Percentiles rank a stretch among this genome's conserved stretches.
These are phyloP conservation scores for Collybiopsis luxurians DNA, from an alignment of 768 basidiomycete species.

Conservation along the genomic window DNA sequence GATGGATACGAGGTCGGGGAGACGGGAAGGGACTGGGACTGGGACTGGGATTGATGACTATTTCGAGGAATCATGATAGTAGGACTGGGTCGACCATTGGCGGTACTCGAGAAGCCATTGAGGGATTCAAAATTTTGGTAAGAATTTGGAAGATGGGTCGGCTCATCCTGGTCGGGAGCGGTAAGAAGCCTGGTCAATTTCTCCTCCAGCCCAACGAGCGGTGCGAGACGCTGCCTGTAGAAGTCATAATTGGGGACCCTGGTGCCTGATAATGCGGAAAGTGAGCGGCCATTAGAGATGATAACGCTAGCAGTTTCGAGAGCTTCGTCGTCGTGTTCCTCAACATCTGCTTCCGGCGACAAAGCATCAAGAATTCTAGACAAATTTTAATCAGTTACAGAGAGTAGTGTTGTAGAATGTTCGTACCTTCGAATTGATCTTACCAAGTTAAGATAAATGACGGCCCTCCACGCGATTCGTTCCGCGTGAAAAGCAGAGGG, in stretches of 20 bases:
- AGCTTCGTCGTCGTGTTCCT: constrained; percentile 59
- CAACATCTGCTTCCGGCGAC: constrained; percentile 60
- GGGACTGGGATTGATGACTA: constrained; percentile 14
- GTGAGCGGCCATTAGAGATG: constrained; percentile 49
- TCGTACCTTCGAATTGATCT: constrained; percentile 73
- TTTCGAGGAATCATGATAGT: constrained; percentile 46
- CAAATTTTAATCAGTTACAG: neutral
- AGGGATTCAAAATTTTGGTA: constrained; percentile 33
- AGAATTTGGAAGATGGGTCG: constrained; percentile 51
- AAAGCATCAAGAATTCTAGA: constrained; percentile 72
- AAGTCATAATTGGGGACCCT: constrained; percentile 57
- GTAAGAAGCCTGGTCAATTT: constrained; percentile 65
- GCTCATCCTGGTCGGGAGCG: constrained; percentile 68
- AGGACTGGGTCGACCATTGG: constrained; percentile 47
- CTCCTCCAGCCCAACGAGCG: constrained; percentile 68
- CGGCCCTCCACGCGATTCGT: constrained; percentile 81
- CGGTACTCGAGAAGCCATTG: constrained; percentile 18
- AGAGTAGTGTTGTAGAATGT: neutral
- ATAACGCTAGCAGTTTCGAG: constrained; percentile 50
- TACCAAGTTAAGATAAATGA: constrained; percentile 86
- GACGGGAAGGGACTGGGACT: constrained; percentile 24
- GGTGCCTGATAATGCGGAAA: constrained; percentile 48
- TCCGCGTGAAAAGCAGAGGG: constrained; percentile 77
- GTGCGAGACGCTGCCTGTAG: constrained; percentile 62
- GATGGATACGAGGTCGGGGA: constrained; percentile 15